These are phyloP conservation scores for Condylostoma magnum DNA, from an alignment of 169 alveolate species.

Conservation along the genomic window DNA sequence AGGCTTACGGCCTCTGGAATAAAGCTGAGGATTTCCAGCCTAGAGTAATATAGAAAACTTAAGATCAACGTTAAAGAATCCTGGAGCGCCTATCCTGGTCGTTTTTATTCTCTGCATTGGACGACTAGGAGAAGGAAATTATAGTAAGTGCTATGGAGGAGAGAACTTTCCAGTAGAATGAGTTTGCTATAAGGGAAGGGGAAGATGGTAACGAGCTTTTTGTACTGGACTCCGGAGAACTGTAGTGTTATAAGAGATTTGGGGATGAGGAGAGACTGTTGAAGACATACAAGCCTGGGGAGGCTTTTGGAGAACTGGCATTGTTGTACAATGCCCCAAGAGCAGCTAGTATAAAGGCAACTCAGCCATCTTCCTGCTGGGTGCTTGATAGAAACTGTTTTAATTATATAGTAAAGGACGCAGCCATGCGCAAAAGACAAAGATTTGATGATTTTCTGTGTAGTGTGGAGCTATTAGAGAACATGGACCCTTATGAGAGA, in stretches of 20 bases:
- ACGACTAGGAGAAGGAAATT: slow-evolving; percentile 75
- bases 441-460: slow-evolving; percentile 87
- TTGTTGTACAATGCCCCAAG: slow-evolving; percentile 94
- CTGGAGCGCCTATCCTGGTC: slow-evolving; percentile 63
- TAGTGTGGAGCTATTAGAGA: slow-evolving; percentile 86
- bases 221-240: slow-evolving; percentile 90
- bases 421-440: slow-evolving; percentile 91
- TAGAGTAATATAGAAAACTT: slow-evolving; percentile 79
- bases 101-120: slow-evolving; percentile 84
- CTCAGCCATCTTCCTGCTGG: slow-evolving; percentile 86
- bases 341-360: slow-evolving; percentile 95
- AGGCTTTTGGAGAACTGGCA: slow-evolving; percentile 96
- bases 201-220: slow-evolving; percentile 94
- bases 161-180: slow-evolving; percentile 62
- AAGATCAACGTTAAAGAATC: slow-evolving; percentile 80
- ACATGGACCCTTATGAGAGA: slow-evolving; percentile 93
- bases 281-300: slow-evolving; percentile 83
- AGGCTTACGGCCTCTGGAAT: slow-evolving; percentile 93
- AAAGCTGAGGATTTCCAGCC: slow-evolving; percentile 87
- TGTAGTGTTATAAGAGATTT: slow-evolving; percentile 80
- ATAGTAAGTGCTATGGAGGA: slow-evolving; percentile 91
- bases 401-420: slow-evolving; percentile 92
- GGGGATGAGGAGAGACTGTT: slow-evolving; percentile 34
- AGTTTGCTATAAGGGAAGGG: slow-evolving; percentile 91
- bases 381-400: slow-evolving; percentile 92